Evolutionary conservation across 2,329 filamentous ascomycete species (phyloP), one percentile per base, ranked within the genome.

Genomic region (Fusarium torulosum): DNA sequence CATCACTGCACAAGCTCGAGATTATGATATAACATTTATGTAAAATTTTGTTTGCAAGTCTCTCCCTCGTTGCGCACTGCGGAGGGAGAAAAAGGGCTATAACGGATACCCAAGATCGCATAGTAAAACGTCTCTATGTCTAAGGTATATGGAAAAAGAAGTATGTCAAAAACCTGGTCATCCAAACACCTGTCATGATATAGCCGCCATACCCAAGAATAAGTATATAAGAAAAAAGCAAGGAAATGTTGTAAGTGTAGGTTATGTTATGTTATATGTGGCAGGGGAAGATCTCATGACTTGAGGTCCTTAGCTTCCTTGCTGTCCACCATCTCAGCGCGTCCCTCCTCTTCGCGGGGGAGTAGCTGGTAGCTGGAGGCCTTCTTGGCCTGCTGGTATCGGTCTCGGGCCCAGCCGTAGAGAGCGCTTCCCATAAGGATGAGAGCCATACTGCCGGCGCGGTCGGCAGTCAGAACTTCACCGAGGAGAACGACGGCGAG

Each of bases 361-460:
- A 73, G 54, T 17, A 72, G 69, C 25, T 73, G 63, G 57, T 73
- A 73, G 62, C 64, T 70, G 31, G 69, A 57, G 19, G 64, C 50
- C 69, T 73, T 73, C 61, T 73, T 73, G 44, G 54, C 42, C 54
- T 73, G 71, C 31, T 65, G 60, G 53, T 70, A 72, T 33, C 71
- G 71, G 49, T 73, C 71, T 17, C 69, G 59, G 38, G 71, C 71
- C 71, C 71, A 73, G 29, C 71, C 71, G 62, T 73, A 73, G 33
- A 73, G 59, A 25, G 69, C 65, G 25, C 71, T 73, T 44, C 71
- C 71, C 20, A 61, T 38, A 21, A 73, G 71, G 35, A 73, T 73
- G 15, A 73, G 69, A 43, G 59, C 60, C 71, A 73, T 73, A 59
- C 71, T 73, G 23, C 71, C 71, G 4, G 67, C 71, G 35, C 71